Base-by-base conservation (phyloP, 495 filamentous ascomycete species). In the Aspergillus incahuasiensis region DNA sequence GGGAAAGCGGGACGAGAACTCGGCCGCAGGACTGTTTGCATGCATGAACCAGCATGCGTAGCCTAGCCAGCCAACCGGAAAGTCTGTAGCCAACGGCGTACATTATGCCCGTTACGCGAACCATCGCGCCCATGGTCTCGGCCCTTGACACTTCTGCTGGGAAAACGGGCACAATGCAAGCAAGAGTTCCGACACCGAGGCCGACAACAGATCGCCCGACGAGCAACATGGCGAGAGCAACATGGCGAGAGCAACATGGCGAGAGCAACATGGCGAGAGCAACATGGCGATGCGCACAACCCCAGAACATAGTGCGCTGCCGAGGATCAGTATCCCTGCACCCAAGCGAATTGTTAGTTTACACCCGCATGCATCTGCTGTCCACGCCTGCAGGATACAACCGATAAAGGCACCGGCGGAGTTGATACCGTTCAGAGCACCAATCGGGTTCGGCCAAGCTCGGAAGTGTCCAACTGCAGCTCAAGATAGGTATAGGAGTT, bases 391-490 rank as follows among this genome's bases (percentile, higher is more conserved):
- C 9, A 25, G 19, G 38, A 42, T 21, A 19, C 49, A 52, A 13
- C 38, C 38, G 11, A 30, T 30, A 3, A 43, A 20, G 12, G 38
- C 49, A 1, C 73, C 73, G 11, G 70, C 73, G 12, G 64, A 67
- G 39, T 67, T 69, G 6, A 75, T 59, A 28, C 74, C 75, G 59
- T 75, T 78, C 24, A 72, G 59, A 19, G 72, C 73, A 11, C 72
- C 71, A 25, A 77, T 70, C 74, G 40, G 67, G 69, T 6, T 46
- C 45, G 51, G 16, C 69, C 74, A 13, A 63, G 63, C 24, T 66
- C 46, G 0, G 34, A 4, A 22, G 62, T 63, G 48, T 62, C 44
- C 1, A 54, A 22, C 1, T 71, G 62, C 1, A 76, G 68, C 11
- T 64, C 53, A 41, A 76, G 66, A 48, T 63, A 71, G 16, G 45